These are phyloP conservation scores for Bipolaris sorokiniana DNA, from an alignment of 2,329 filamentous ascomycete species.

Conservation along the genomic window DNA sequence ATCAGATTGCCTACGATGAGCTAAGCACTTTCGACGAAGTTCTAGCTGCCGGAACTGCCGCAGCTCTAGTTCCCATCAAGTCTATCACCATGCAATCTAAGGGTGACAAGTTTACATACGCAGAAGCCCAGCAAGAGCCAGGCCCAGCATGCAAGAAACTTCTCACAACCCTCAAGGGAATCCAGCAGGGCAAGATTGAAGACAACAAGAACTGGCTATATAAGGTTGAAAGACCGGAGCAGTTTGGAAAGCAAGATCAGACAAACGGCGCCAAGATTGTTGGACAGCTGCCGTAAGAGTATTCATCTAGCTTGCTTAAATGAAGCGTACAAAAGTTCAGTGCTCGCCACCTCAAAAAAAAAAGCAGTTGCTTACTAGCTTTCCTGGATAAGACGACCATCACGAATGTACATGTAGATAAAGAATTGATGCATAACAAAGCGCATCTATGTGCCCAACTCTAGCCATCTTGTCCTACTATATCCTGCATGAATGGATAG, in stretches of 20 bases:
- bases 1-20: constrained; percentile 70
- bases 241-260: constrained; percentile 38
- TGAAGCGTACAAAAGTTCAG: neutral
- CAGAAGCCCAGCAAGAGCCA: constrained; percentile 67
- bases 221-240: constrained; percentile 51
- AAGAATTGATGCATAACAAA: constrained; percentile 3
- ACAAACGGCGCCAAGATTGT: constrained; percentile 35
- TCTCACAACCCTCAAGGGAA: constrained; percentile 77
- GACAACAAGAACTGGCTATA: constrained; percentile 78
- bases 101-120: constrained; percentile 62
- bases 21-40: constrained; percentile 73
- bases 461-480: neutral
- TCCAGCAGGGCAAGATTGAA: constrained; percentile 80
- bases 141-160: constrained; percentile 76
- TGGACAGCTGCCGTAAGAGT: constrained; percentile 42
- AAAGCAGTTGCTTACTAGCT: neutral
- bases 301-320: neutral
- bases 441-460: neutral
- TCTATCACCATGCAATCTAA: constrained; percentile 77
- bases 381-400: neutral
- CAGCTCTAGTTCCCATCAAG: constrained; percentile 87
- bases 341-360: neutral
- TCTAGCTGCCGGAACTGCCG: constrained; percentile 89
- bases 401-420: neutral
- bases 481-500: neutral